phyloP scores from a whole-genome alignment of 2,329 filamentous ascomycete genomes.

The Talaromyces sp. region DNA sequence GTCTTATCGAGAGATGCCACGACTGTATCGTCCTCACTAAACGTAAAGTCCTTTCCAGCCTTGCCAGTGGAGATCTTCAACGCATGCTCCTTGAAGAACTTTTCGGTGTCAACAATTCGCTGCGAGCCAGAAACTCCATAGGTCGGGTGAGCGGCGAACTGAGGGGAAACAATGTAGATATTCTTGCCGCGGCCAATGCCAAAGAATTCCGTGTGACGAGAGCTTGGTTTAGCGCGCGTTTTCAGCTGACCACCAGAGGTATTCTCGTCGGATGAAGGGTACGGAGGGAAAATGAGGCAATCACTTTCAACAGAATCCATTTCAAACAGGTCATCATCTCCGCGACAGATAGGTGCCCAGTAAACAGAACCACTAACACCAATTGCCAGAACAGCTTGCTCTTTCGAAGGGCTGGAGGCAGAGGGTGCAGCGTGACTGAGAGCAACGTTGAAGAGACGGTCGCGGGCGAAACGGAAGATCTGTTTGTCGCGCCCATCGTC shows the following conservation, averaged over 20 bases:
- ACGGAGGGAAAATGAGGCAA: conserved; percentile 84
- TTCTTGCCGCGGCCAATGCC: conserved; percentile 93
- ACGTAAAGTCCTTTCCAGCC: conserved; percentile 95
- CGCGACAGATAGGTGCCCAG: conserved; percentile 77
- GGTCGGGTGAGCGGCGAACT: conserved; percentile 46
- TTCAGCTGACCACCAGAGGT: conserved; percentile 88
- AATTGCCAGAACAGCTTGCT: conserved; percentile 84
- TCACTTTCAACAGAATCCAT: conserved; percentile 75
- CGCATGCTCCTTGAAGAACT: conserved; percentile 78
- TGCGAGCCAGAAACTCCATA: conserved; percentile 50
- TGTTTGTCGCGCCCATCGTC: conserved; percentile 89
- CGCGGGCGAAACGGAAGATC: conserved; percentile 84
- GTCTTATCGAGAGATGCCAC: conserved; percentile 97
- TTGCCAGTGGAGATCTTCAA: conserved; percentile 96
- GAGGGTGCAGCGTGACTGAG: conserved; percentile 65
- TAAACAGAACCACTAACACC: conserved; percentile 96
- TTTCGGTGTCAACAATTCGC: conserved; percentile 74
- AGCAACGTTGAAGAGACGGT: conserved; percentile 91
- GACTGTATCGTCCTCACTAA: conserved; percentile 92
- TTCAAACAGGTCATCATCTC: conserved; percentile 73
- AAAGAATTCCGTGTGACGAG: conserved; percentile 86
- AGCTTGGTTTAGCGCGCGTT: conserved; percentile 87
- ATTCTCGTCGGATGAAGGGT: conserved; percentile 81
- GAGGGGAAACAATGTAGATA: conserved; percentile 77
- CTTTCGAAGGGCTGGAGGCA: conserved; percentile 48